A percentile compares a stretch with the other conserved stretches of the same genome.
These are phyloP conservation scores for Gloeostereum incarnatum DNA, from an alignment of 768 basidiomycete genomes.

Conservation along the genomic window DNA sequence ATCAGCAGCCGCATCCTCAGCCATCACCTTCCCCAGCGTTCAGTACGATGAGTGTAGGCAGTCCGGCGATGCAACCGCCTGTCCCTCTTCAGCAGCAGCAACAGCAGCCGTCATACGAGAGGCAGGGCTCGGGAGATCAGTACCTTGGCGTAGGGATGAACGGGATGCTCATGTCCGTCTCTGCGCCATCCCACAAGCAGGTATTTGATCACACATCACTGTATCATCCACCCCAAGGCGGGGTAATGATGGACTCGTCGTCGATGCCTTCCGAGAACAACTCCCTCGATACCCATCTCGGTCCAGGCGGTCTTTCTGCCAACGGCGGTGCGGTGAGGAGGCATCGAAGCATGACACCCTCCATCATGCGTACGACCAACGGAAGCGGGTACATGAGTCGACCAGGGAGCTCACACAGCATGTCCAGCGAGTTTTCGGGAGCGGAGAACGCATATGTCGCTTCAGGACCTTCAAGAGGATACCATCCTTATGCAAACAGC, in stretches of 20 bases:
- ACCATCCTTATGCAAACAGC: slow-evolving; percentile 43
- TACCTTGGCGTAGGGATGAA: slow-evolving; percentile 20
- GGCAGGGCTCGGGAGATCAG: slow-evolving; percentile 5
- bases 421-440: slow-evolving; percentile 18
- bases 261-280: slow-evolving; percentile 5
- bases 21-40: background rate
- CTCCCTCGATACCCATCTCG: slow-evolving; percentile 12
- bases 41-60: no score
- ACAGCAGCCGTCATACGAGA: slow-evolving; percentile 1
- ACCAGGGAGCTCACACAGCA: slow-evolving; percentile 8
- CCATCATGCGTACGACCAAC: slow-evolving; percentile 39
- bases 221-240: slow-evolving; percentile 26
- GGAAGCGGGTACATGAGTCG: slow-evolving; percentile 21
- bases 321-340: slow-evolving; percentile 55
- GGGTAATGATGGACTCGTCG: background rate
- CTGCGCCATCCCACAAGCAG: slow-evolving; percentile 63
- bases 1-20: slow-evolving; percentile 9
- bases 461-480: slow-evolving; percentile 25
- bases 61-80: no score
- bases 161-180: slow-evolving; percentile 40
- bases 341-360: slow-evolving; percentile 74
- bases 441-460: background rate
- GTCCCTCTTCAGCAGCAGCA: slow-evolving; percentile 7
- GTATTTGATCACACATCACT: slow-evolving; percentile 50
- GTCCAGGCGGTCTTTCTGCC: slow-evolving; percentile 12